Percentiles rank a stretch among this genome's conserved stretches.
phyloP scores from a whole-genome alignment of 75 land plant genomes.

The Larix kaempferi region DNA sequence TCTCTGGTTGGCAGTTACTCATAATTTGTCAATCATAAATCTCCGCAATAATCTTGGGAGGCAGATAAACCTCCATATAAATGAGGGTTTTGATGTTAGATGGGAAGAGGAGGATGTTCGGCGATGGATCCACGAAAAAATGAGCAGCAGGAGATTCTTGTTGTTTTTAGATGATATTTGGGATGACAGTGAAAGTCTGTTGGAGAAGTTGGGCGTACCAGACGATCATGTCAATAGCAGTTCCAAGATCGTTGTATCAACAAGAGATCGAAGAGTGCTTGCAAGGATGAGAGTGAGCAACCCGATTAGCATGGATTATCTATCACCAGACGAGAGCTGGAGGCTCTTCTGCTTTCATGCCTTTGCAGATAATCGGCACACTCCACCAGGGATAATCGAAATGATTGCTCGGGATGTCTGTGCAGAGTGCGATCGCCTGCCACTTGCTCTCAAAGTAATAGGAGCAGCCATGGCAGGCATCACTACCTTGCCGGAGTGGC shows the following conservation, averaged over 20 bases:
- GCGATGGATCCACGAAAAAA: not conserved
- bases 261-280: slow-evolving; percentile 14
- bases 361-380: not conserved
- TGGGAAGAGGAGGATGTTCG: not conserved
- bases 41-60: not conserved
- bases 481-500: not conserved
- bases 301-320: not conserved
- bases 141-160: slow-evolving; percentile 11
- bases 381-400: slow-evolving; percentile 8
- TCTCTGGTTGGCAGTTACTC: not conserved
- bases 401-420: slow-evolving; percentile 7
- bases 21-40: not conserved
- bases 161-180: slow-evolving; percentile 24
- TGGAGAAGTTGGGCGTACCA: slow-evolving; percentile 15
- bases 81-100: not conserved
- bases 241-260: not conserved
- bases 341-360: slow-evolving; percentile 18
- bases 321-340: slow-evolving; percentile 23
- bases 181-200: slow-evolving; percentile 2
- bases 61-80: not conserved
- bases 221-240: not conserved
- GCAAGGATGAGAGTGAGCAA: slow-evolving; percentile 3
- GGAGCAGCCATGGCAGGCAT: slow-evolving; percentile 26
- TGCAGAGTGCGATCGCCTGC: slow-evolving; percentile 21
- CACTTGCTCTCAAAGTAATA: slow-evolving; percentile 28